Percentiles rank a stretch among this genome's conserved stretches.
Evolutionary conservation across 768 basidiomycete species (phyloP).

Genomic region (Boletus vermiculosoides): DNA sequence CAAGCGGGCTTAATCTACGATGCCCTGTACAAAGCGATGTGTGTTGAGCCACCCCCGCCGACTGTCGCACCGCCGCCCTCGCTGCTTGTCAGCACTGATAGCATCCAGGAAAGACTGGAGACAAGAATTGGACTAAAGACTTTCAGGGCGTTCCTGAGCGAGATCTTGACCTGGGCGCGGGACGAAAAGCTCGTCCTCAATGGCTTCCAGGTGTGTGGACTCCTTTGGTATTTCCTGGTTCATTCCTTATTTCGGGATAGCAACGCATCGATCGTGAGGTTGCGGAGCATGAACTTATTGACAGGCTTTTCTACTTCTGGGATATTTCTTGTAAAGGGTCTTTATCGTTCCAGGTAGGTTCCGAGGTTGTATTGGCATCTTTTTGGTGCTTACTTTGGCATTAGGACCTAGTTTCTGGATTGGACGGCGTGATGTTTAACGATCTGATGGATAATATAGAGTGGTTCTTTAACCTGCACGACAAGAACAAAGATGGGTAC

Average conservation of each 20-base stretch:
- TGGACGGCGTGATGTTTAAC: slow-evolving; percentile 92
- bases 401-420: slow-evolving; percentile 84
- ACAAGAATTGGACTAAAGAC: slow-evolving; percentile 84
- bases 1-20: slow-evolving; percentile 91
- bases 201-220: slow-evolving; percentile 70
- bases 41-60: slow-evolving; percentile 67
- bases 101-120: slow-evolving; percentile 75
- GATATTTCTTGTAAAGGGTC: slow-evolving; percentile 79
- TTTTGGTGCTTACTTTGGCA: slow-evolving; percentile 8
- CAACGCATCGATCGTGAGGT: slow-evolving; percentile 85
- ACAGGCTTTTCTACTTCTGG: slow-evolving; percentile 94
- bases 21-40: slow-evolving; percentile 83
- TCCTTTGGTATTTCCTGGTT: slow-evolving; percentile 1
- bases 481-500: slow-evolving; percentile 94
- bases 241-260: slow-evolving; percentile 37
- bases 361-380: neutral
- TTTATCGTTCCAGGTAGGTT: slow-evolving; percentile 78
- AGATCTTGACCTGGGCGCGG: slow-evolving; percentile 93
- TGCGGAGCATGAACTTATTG: slow-evolving; percentile 96
- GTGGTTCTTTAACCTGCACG: slow-evolving; percentile 97
- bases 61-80: slow-evolving; percentile 46
- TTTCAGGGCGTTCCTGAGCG: slow-evolving; percentile 87
- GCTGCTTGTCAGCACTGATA: slow-evolving; percentile 56
- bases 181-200: slow-evolving; percentile 91
- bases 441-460: slow-evolving; percentile 98